Percentiles rank a stretch among this genome's conserved stretches.
Evolutionary conservation across 2,329 filamentous ascomycete species (phyloP).

Genomic region (Hypoxylon sp.): DNA sequence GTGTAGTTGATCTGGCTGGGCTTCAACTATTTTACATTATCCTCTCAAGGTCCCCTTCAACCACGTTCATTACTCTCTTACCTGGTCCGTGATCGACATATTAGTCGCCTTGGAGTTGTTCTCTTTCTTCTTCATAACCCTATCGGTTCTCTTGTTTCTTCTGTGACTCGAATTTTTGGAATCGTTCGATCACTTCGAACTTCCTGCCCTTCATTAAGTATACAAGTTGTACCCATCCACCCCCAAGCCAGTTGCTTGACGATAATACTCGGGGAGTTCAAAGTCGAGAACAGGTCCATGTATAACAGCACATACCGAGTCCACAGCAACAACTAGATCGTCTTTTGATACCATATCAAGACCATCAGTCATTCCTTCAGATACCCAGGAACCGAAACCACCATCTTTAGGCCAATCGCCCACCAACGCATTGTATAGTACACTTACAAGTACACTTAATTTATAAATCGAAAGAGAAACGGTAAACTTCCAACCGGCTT

Average conservation of each 20-base stretch:
- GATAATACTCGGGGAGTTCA: slow-evolving; percentile 48
- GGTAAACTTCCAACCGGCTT: slow-evolving; percentile 29
- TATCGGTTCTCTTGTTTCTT: slow-evolving; percentile 56
- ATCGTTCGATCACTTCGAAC: slow-evolving; percentile 52
- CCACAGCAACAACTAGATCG: slow-evolving; percentile 51
- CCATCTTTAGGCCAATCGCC: slow-evolving; percentile 57
- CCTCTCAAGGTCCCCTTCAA: slow-evolving; percentile 54
- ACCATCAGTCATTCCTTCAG: slow-evolving; percentile 56
- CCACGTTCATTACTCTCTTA: slow-evolving; percentile 53
- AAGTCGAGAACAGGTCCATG: slow-evolving; percentile 48
- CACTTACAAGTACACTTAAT: slow-evolving; percentile 54
- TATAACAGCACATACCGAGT: slow-evolving; percentile 53
- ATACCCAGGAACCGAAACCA: slow-evolving; percentile 53
- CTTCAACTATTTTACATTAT: slow-evolving; percentile 55
- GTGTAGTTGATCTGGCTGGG: slow-evolving; percentile 57
- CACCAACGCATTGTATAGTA: slow-evolving; percentile 53
- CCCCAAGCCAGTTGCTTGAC: slow-evolving; percentile 44
- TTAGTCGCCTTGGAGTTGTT: slow-evolving; percentile 53
- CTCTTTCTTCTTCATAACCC: slow-evolving; percentile 55
- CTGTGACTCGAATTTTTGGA: slow-evolving; percentile 55
- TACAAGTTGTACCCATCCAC: slow-evolving; percentile 48
- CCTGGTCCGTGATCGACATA: slow-evolving; percentile 57
- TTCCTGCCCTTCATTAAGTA: slow-evolving; percentile 55
- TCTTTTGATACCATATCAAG: slow-evolving; percentile 46
- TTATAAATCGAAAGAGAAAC: slow-evolving; percentile 48